These are phyloP conservation scores for Lentithecium fluviatile DNA, from an alignment of 495 filamentous ascomycete species.

Conservation along the genomic window DNA sequence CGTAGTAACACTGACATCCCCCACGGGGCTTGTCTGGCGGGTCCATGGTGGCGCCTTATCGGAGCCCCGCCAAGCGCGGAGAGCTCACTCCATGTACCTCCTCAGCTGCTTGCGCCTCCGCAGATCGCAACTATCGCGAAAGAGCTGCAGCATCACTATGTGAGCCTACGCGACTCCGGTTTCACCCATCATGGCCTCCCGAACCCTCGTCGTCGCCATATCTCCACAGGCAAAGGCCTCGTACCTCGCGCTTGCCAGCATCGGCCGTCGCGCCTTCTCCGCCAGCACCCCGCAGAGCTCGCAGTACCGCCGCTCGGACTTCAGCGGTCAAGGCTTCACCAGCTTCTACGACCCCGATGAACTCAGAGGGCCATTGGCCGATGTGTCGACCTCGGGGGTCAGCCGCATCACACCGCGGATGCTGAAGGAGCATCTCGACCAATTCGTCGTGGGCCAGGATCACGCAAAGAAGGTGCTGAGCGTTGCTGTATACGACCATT, in stretches of 20 bases:
- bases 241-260: slow-evolving; percentile 46
- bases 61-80: no score
- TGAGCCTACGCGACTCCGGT: neutral
- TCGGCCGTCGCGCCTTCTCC: slow-evolving; percentile 30
- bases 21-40: no score
- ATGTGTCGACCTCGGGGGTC: slow-evolving; percentile 33
- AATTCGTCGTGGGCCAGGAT: slow-evolving; percentile 94
- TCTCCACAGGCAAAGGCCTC: slow-evolving; percentile 42
- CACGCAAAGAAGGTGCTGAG: slow-evolving; percentile 94
- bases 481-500: slow-evolving; percentile 95
- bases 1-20: no score
- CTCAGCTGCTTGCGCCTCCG: neutral
- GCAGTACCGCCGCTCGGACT: slow-evolving; percentile 63
- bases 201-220: slow-evolving; percentile 19
- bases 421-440: slow-evolving; percentile 88
- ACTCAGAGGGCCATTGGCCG: slow-evolving; percentile 45
- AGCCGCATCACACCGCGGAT: slow-evolving; percentile 67
- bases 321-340: slow-evolving; percentile 65
- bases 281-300: slow-evolving; percentile 7
- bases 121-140: neutral
- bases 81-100: no score
- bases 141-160: slow-evolving; percentile 5
- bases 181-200: slow-evolving; percentile 7
- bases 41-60: no score
- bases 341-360: slow-evolving; percentile 71